Conservation (phyloP, 306 rosid species). For the Ziziphus jujuba region DNA sequence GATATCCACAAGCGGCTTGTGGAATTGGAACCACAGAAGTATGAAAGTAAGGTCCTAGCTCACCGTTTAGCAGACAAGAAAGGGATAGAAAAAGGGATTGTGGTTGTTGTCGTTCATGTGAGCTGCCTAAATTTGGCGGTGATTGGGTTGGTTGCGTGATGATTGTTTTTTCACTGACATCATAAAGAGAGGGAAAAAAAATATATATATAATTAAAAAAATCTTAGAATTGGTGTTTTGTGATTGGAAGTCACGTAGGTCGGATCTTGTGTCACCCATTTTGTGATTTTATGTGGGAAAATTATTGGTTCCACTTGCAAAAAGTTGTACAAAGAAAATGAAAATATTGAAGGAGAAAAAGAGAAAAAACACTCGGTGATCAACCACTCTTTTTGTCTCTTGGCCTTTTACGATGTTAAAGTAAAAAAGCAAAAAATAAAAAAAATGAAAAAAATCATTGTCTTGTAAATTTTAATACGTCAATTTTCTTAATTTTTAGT, state of each 20-base stretch:
- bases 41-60: constrained; percentile 23
- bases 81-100: constrained; percentile 1
- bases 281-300: constrained; percentile 19
- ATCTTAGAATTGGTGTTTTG: constrained; percentile 34
- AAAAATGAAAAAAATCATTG: no score
- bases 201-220: constrained; percentile 2
- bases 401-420: no score
- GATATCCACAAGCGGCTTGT: constrained; percentile 12
- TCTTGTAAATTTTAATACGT: no score
- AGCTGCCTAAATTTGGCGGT: constrained; percentile 34
- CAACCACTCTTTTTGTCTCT: no score
- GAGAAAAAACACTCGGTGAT: no score
- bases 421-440: no score
- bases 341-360: no score
- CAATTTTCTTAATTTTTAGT: no score
- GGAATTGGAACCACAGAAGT: constrained; percentile 29
- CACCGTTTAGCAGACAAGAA: constrained; percentile 29
- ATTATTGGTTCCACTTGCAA: constrained; percentile 10
- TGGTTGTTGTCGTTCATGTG: constrained; percentile 18
- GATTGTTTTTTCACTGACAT: constrained; percentile 35
- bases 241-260: constrained; percentile 24
- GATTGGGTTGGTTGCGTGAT: constrained; percentile 39
- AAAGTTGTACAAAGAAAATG: constrained; percentile 7
- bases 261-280: constrained; percentile 16
- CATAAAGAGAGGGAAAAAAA: constrained; percentile 18